phyloP scores from a whole-genome alignment of 1,284 basidiomycete species.

The Marasmius sp. region DNA sequence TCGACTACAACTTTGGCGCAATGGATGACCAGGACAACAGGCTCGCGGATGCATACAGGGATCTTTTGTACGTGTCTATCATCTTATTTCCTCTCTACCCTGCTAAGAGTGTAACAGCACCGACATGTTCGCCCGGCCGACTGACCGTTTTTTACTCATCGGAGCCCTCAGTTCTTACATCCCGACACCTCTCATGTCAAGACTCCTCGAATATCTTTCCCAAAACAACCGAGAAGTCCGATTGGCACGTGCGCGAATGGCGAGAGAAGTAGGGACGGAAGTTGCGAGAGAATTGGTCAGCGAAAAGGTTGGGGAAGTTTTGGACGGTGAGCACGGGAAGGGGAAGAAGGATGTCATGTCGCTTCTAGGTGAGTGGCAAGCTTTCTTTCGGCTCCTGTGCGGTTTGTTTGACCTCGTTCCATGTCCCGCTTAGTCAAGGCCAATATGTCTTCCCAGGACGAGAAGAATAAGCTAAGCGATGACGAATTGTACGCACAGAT shows the following conservation, averaged over 20 bases:
- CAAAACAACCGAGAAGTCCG: constrained; percentile 26
- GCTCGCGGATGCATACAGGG: constrained; percentile 30
- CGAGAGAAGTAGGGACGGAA: constrained; percentile 35
- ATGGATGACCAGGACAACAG: constrained; percentile 35
- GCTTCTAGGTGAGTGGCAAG: too few relatives aligned
- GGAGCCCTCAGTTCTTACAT: too few relatives aligned
- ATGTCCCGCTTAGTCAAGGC: constrained; percentile 43
- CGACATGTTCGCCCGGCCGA: too few relatives aligned
- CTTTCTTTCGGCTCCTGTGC: constrained; percentile 15
- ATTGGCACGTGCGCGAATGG: constrained; percentile 35
- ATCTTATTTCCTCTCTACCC: too few relatives aligned
- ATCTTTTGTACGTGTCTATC: constrained; percentile 29
- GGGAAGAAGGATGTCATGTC: too few relatives aligned
- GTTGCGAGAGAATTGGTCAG: constrained; percentile 42
- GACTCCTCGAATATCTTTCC: not conserved
- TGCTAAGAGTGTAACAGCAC: too few relatives aligned
- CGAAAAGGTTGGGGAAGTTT: constrained; percentile 25
- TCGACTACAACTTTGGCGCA: constrained; percentile 40
- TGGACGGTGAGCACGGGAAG: too few relatives aligned
- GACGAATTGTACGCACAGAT: constrained; percentile 57
- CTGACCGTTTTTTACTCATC: too few relatives aligned
- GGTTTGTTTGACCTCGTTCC: too few relatives aligned
- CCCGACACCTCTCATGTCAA: constrained; percentile 3
- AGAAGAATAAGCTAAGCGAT: constrained; percentile 42
- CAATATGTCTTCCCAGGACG: constrained; percentile 43